Evolutionary conservation across 805 yeast genomes (phyloP).

Genomic region (Novakomyces olei): DNA sequence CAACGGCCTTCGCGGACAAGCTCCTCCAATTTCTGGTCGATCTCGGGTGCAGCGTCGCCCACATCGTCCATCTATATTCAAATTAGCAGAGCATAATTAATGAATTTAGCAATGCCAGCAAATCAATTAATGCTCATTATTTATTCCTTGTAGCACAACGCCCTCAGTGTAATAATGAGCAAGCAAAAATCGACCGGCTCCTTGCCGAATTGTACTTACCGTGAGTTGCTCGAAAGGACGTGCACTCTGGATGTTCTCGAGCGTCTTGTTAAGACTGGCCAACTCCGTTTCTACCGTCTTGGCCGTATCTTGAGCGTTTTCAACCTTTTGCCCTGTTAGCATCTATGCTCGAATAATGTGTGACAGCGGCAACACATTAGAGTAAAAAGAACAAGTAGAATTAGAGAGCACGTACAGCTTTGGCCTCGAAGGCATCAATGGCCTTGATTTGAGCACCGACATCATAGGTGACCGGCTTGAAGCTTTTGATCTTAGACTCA

Average conservation of each 20-base stretch:
- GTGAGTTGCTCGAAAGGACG: constrained; percentile 96
- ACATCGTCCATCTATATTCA: constrained; percentile 93
- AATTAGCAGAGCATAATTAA: too few species aligned
- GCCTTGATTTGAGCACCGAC: constrained; percentile 75
- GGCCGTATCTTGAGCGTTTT: constrained; percentile 87
- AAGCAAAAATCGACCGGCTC: too few species aligned
- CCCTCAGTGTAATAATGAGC: too few species aligned
- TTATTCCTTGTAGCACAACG: too few species aligned
- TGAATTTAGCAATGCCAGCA: too few species aligned
- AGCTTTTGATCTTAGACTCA: constrained; percentile 49
- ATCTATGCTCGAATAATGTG: not conserved
- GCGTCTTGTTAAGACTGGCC: constrained; percentile 62
- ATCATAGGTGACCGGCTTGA: constrained; percentile 71
- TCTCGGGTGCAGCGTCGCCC: constrained; percentile 88
- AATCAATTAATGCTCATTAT: too few species aligned
- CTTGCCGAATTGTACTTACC: too few species aligned
- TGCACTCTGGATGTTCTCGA: constrained; percentile 83
- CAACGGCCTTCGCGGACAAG: constrained; percentile 93
- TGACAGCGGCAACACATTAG: too few species aligned
- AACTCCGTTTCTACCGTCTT: constrained; percentile 69
- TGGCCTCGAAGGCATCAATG: constrained; percentile 79
- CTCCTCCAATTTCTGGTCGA: constrained; percentile 83
- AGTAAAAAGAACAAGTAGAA: not conserved
- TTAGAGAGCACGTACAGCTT: constrained; percentile 28
- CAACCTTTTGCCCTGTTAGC: constrained; percentile 19